Evolutionary conservation across 192 early-diverging fungal species (phyloP).

Genomic region (Chytriomyces sp.): DNA sequence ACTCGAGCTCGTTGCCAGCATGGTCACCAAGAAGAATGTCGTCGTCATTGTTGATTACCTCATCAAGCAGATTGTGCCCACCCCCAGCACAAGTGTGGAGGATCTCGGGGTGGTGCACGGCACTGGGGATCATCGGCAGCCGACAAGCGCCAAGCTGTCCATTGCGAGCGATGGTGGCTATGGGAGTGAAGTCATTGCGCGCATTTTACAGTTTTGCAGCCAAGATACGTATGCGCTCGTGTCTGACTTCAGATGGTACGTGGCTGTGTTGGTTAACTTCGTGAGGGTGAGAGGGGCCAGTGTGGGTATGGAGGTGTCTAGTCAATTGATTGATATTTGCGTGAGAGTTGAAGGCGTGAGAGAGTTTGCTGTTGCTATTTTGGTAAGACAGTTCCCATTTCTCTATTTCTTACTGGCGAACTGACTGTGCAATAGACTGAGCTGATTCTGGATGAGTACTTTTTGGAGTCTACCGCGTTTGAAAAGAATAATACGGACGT

Average conservation of each 20-base stretch:
- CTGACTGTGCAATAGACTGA: conserved; percentile 48
- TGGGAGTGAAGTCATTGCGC: conserved; percentile 76
- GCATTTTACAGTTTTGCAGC: conserved; percentile 81
- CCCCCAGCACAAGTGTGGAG: conserved; percentile 40
- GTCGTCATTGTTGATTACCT: conserved; percentile 81
- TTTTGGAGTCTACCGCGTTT: conserved; percentile 61
- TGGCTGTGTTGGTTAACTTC: conserved; percentile 77
- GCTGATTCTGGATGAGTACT: conserved; percentile 65
- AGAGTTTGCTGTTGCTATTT: conserved; percentile 71
- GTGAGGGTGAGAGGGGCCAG: conserved; percentile 75
- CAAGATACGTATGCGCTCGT: conserved; percentile 83
- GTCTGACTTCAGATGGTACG: conserved; percentile 95
- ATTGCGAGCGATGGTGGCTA: conserved; percentile 52
- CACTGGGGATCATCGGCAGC: conserved; percentile 5
- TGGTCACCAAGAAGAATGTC: conserved; percentile 67
- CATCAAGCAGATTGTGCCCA: conserved; percentile 68
- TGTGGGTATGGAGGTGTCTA: conserved; percentile 65
- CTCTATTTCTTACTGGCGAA: neutral
- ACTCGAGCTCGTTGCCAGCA: conserved; percentile 79
- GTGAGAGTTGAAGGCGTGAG: conserved; percentile 87
- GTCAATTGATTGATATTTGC: conserved; percentile 84
- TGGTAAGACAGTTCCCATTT: conserved; percentile 51
- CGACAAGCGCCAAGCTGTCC: conserved; percentile 4
- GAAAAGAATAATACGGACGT: conserved; percentile 64
- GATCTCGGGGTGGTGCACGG: neutral